A percentile compares a stretch with the other conserved stretches of the same genome.
These are phyloP conservation scores for Trichoderma oligosporum DNA, from an alignment of 2,329 filamentous ascomycete genomes.

Conservation along the genomic window DNA sequence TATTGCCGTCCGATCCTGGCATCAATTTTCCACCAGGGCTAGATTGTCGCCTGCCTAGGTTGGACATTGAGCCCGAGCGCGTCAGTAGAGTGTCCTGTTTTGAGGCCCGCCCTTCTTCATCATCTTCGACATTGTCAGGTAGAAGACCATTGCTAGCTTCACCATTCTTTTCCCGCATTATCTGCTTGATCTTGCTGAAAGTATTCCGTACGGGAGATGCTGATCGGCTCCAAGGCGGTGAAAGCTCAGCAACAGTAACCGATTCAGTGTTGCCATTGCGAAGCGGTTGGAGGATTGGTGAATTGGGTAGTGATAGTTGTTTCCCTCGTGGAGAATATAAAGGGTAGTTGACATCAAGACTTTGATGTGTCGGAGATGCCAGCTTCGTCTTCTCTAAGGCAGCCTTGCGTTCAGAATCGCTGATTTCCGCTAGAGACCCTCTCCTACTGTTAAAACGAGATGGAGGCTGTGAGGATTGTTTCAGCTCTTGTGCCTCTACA, in stretches of 20 bases:
- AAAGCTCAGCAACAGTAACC: conserved; percentile 59
- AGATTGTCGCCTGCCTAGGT: conserved; percentile 16
- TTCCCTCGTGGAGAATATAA: conserved; percentile 42
- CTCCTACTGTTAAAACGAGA: conserved; percentile 35
- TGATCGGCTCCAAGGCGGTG: conserved; percentile 58
- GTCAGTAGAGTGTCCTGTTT: conserved; percentile 27
- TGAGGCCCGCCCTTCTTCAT: conserved; percentile 28
- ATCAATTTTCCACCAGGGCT: conserved; percentile 30
- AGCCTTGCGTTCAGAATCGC: conserved; percentile 38
- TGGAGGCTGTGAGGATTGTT: conserved; percentile 26
- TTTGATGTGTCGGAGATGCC: conserved; percentile 27
- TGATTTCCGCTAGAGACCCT: conserved; percentile 39
- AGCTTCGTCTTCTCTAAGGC: conserved; percentile 23
- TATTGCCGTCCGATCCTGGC: conserved; percentile 28
- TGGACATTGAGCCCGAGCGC: conserved; percentile 26
- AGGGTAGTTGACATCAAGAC: conserved; percentile 39
- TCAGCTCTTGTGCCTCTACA: conserved; percentile 34
- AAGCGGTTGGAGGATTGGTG: conserved; percentile 49
- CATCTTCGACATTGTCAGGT: conserved; percentile 33
- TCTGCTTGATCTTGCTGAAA: conserved; percentile 52
- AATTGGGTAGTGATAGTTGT: conserved; percentile 47
- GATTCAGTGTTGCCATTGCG: conserved; percentile 48
- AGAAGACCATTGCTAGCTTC: conserved; percentile 39
- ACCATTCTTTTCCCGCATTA: conserved; percentile 52
- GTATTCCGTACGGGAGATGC: conserved; percentile 61